Evolutionary conservation across 1,284 basidiomycete genomes (phyloP), one percentile per base, ranked within the genome.

Genomic region (Butyriboletus appendiculatus): DNA sequence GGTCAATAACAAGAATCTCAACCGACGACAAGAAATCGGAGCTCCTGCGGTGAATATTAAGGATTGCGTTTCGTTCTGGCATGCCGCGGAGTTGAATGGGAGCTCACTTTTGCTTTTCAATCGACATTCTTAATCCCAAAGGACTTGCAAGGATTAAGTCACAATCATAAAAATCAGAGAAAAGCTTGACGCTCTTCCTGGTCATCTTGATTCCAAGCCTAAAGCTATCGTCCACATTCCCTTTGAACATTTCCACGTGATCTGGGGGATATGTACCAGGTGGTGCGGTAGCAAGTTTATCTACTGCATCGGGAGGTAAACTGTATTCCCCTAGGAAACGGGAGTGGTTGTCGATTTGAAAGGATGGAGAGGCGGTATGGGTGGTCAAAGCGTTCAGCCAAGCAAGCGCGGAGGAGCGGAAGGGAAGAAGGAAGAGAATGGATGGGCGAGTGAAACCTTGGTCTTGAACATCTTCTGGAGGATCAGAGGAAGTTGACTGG

Each of bases 381-480:
- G 80, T 75, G 4, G 84, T 85, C 43, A 92, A 70, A 12, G 86
- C 86, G 50, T 78, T 77, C 60, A 87, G 75, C 92, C 90, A 98
- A 50, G 83, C 80, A 7, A 92, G 76, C 0, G 94, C 96, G 38
- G 87, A 87, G 37, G 93, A 93, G 48, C 97, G 93, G 76, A 98
- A 93, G 0, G 97, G 97, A 3, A 94, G 80, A 46, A 99, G 84
- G 54, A 99, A 76, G 48, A 99, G 88, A 12, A 97, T 81, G 39
- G 96, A 96, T 20, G 97, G 96, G 9, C 97, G 89, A 2, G 96
- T 98, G 74, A 98, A 99, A 22, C 96, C 96, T 79, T 98, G 96
- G 69, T 99, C 96, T 71, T 94, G 90, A 8, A 93, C 82, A 58
- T 93, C 90, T 67, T 86, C 82, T 8, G 82, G 81, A 7, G 79